phyloP scores from a whole-genome alignment of 2,329 filamentous ascomycete genomes.

The Penicillium occitanis region DNA sequence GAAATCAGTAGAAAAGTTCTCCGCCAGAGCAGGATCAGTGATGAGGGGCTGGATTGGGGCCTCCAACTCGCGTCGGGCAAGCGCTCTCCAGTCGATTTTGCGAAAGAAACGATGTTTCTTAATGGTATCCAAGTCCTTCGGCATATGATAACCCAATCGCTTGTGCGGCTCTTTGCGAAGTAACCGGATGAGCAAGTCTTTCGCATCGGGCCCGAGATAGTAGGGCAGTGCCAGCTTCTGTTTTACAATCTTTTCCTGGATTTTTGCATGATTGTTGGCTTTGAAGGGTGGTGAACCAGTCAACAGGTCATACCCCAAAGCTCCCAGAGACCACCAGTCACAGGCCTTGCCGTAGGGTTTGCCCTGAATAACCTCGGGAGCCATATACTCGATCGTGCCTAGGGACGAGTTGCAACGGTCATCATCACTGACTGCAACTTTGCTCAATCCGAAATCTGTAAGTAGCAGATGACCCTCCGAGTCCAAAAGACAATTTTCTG shows the following conservation, averaged over 20 bases:
- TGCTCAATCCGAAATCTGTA: constrained; percentile 95
- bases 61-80: constrained; percentile 77
- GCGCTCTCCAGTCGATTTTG: constrained; percentile 89
- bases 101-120: constrained; percentile 96
- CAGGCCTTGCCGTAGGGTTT: constrained; percentile 90
- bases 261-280: constrained; percentile 88
- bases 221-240: constrained; percentile 88
- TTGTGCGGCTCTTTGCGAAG: constrained; percentile 90
- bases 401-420: constrained; percentile 82
- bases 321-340: constrained; percentile 98
- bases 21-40: constrained; percentile 90
- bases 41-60: constrained; percentile 91
- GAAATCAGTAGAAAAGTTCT: constrained; percentile 95
- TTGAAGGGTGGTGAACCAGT: constrained; percentile 90
- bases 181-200: constrained; percentile 86
- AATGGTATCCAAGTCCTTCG: constrained; percentile 79
- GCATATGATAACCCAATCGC: constrained; percentile 82
- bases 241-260: constrained; percentile 92
- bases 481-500: constrained; percentile 94
- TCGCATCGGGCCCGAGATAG: constrained; percentile 86
- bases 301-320: constrained; percentile 86
- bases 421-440: constrained; percentile 75
- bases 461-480: constrained; percentile 86
- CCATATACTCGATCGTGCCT: constrained; percentile 98
- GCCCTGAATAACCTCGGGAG: constrained; percentile 86